A percentile compares a stretch with the other conserved stretches of the same genome.
These are phyloP conservation scores for Protomyces arabidopsidicola DNA, from an alignment of 1,139 yeast genomes.

Conservation along the genomic window DNA sequence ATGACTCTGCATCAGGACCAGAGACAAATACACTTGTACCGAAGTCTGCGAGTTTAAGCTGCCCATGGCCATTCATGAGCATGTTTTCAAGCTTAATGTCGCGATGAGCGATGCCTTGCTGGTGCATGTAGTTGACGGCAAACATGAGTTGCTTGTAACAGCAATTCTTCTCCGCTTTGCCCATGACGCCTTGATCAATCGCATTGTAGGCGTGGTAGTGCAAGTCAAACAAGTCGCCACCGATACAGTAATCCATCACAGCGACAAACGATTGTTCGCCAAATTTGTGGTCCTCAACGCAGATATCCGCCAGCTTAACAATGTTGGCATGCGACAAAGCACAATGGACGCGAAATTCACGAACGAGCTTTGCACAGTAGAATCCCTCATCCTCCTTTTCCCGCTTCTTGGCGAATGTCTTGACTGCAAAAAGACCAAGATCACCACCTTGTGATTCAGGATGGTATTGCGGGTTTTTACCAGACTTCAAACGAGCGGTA, in stretches of 20 bases:
- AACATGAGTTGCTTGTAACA: slow-evolving; percentile 66
- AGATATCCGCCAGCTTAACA: slow-evolving; percentile 60
- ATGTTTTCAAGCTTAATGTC: slow-evolving; percentile 72
- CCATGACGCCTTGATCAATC: slow-evolving; percentile 32
- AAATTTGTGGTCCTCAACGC: slow-evolving; percentile 38
- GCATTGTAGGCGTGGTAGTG: slow-evolving; percentile 35
- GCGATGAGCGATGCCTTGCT: slow-evolving; percentile 65
- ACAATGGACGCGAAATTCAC: slow-evolving; percentile 73
- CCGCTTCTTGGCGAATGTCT: slow-evolving; percentile 52
- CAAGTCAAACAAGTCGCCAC: slow-evolving; percentile 86
- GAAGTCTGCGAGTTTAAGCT: slow-evolving; percentile 65
- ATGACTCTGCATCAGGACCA: slow-evolving; percentile 35
- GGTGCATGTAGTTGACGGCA: slow-evolving; percentile 66
- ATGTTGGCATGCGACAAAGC: slow-evolving; percentile 65
- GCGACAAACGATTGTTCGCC: slow-evolving; percentile 49
- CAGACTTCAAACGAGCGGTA: slow-evolving; percentile 20
- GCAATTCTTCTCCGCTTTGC: slow-evolving; percentile 53
- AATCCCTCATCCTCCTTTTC: slow-evolving; percentile 50
- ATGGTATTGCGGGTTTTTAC: slow-evolving; percentile 19
- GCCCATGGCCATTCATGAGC: slow-evolving; percentile 61
- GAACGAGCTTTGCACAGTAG: slow-evolving; percentile 63
- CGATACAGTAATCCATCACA: slow-evolving; percentile 93
- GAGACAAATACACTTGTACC: slow-evolving; percentile 63
- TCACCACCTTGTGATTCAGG: slow-evolving; percentile 25
- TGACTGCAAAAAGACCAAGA: slow-evolving; percentile 55